Base-by-base conservation (phyloP, 1,139 yeast genomes). In the Yamadazyma sp. region DNA sequence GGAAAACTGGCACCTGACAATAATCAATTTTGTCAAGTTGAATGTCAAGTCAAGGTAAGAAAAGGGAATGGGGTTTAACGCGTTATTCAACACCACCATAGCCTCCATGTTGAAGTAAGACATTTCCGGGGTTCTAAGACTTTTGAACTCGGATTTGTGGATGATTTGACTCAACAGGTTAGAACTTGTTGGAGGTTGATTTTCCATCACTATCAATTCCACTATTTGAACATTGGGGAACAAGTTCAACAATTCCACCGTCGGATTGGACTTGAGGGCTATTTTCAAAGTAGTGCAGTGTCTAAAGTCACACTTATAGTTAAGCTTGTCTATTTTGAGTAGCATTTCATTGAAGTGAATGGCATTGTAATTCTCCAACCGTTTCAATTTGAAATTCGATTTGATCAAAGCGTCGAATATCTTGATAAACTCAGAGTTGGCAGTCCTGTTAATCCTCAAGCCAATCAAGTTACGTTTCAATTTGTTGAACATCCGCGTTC, bases 1-100 rank as follows among this genome's bases (percentile, higher is more conserved):
- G 3, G 45, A 43, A 39, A 68, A 67, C 39, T 65, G 69, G 45
- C 55, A 66, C 9, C 64, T 61, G 1, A 55, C 62, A 2, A 68
- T 39, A 1, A 58, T 52, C 11, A 68, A 44, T 24, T 52, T 59
- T 1, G 50, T 53, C 20, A 69, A 49, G 14, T 50, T 48, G 35
- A 67, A 59, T 0, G 33, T 28, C 13, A 47, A 40, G 4, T 44
- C 36, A 16, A 63, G 35, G 30, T 56, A 59, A 37, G 37, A 54
- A 43, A 14, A 47, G 21, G n/a, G 40, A 29, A 15, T 40, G 29
- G 12, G 38, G 37, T 12, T 41, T 39, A 13, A 38, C 45, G 65
- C 59, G 34, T 66, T 62, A 43, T 64, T 66, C 1, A 64, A 48
- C 7, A 64, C 38, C 3, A 53, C 42, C 17, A 67, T 45, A 1